Evolutionary conservation across 1,284 basidiomycete species (phyloP).

Genomic region (Megacollybia platyphylla): DNA sequence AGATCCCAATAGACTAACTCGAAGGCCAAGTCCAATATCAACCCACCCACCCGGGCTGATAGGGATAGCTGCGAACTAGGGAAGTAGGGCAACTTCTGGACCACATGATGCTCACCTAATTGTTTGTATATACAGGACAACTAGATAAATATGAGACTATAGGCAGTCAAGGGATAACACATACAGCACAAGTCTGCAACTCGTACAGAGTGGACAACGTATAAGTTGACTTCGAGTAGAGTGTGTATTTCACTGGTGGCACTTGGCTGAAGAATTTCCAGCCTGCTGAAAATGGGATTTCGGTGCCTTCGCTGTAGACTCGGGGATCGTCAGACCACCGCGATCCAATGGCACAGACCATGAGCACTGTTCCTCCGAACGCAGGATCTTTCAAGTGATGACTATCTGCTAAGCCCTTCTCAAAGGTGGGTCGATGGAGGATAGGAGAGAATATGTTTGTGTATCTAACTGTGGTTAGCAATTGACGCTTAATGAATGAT

Average conservation of each 20-base stretch:
- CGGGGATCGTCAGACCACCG: conserved; percentile 59
- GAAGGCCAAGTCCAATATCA: conserved; percentile 41
- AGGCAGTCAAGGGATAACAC: conserved; percentile 7
- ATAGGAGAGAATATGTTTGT: conserved; percentile 56
- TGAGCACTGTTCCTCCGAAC: conserved; percentile 58
- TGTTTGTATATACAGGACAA: conserved; percentile 10
- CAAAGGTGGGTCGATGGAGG: conserved; percentile 71
- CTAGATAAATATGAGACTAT: conserved; percentile 5
- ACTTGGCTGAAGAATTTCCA: conserved; percentile 69
- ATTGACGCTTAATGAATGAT: background rate
- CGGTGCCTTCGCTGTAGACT: conserved; percentile 37
- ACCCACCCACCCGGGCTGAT: conserved; percentile 45
- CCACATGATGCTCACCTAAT: conserved; percentile 21
- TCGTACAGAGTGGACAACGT: background rate
- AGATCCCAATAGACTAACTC: conserved; percentile 33
- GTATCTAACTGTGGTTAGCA: conserved; percentile 12
- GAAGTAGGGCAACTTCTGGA: conserved; percentile 2
- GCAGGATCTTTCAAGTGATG: conserved; percentile 44
- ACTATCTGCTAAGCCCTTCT: conserved; percentile 41
- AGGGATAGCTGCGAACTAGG: conserved; percentile 11
- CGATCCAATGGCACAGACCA: conserved; percentile 67
- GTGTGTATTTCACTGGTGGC: conserved; percentile 41
- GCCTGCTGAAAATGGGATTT: conserved; percentile 47
- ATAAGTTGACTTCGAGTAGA: conserved; percentile 23
- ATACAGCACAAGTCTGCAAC: conserved; percentile 10